Conservation (phyloP, 2,329 filamentous ascomycete genomes). For the Paecilomyces sp. region DNA sequence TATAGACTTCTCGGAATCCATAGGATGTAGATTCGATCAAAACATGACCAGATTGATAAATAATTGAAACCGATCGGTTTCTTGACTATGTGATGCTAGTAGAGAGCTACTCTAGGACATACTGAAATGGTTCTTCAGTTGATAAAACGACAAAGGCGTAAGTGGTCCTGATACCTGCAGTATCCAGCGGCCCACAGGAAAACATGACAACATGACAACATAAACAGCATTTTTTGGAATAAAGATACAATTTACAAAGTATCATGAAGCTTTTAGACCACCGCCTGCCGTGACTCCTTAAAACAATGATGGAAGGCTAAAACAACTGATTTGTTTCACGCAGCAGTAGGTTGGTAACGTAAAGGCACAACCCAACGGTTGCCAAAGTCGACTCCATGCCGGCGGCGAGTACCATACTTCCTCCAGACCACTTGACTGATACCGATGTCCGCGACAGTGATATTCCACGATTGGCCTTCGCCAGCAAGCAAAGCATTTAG, state of each 20-base stretch:
- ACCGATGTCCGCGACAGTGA: constrained; percentile 82
- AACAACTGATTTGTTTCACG: constrained; percentile 11
- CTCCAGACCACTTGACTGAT: constrained; percentile 77
- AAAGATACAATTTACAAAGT: background rate
- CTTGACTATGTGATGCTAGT: background rate
- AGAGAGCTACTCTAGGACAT: background rate
- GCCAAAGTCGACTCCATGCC: constrained; percentile 83
- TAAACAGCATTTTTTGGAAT: background rate
- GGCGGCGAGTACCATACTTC: constrained; percentile 71
- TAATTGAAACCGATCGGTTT: background rate
- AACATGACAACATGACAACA: background rate
- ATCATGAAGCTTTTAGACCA: background rate
- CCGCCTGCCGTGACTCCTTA: background rate
- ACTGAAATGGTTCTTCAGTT: background rate
- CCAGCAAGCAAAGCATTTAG: constrained; percentile 65
- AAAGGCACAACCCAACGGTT: constrained; percentile 77
- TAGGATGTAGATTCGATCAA: no score
- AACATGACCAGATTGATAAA: background rate
- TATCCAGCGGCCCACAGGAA: background rate
- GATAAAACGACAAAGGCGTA: background rate
- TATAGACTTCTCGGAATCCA: no score
- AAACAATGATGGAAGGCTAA: constrained; percentile 7
- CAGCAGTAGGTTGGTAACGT: constrained; percentile 30
- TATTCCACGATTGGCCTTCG: constrained; percentile 57
- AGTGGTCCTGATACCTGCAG: background rate